Evolutionary conservation across 2,329 filamentous ascomycete genomes (phyloP), one percentile per base, ranked within the genome.

Genomic region (Neobulgaria alba): DNA sequence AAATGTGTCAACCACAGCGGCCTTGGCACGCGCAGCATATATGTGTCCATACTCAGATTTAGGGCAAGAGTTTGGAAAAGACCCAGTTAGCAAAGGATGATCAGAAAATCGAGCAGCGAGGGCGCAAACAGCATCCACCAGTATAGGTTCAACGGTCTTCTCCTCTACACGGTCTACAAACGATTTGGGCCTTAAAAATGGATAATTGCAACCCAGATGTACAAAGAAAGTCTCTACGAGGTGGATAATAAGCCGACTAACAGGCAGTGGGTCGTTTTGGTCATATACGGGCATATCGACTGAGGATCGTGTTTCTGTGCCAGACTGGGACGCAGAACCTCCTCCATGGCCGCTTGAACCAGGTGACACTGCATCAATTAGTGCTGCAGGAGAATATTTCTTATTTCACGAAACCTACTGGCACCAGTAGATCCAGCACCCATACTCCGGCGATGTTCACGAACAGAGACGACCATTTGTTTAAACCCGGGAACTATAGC

Each of bases 401-500:
- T n/a, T n/a, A n/a, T n/a, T n/a, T n/a, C n/a, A 34, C 9, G 29
- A 23, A 7, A 50, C 45, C 12, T 52, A 46, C 48, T 48, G 9
- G 45, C 49, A 34, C 49, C 39, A 38, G 50, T 46, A 31, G 55
- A 57, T 16, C 26, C 46, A 16, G 53, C 46, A n/a, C 53, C 55
- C 12, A 69, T 72, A 38, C 78, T 79, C 17, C 72, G 71, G 17
- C 78, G 72, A 44, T 77, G 69, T 45, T 82, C 79, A 43, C 80
- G 73, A 20, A 89, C 77, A 39, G 82, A 80, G 43, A 84, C 80
- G 18, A 93, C 85, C 85, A 93, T 93, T 61, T 93, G 86, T 62
- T 93, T 93, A 65, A 88, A 93, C 16, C 87, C 87, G 1, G 87
- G 87, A 38, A 92, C 85, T 56, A 94, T 94, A 47, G 87, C 88